Evolutionary conservation across 495 filamentous ascomycete genomes (phyloP).

Genomic region (Hypomontagnella monticulosa): DNA sequence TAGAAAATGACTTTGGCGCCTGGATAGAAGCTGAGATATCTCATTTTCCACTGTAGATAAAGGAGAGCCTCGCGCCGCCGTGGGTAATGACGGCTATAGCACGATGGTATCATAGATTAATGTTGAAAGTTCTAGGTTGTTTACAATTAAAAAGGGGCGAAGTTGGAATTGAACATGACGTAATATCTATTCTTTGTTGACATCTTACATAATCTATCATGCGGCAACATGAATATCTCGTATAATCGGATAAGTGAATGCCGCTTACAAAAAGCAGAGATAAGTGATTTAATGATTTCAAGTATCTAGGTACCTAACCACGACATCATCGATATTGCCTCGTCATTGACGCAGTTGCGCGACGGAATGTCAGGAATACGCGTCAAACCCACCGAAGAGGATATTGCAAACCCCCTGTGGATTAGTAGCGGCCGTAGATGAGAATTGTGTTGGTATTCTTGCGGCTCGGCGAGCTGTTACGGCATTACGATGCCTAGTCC

Average conservation of each 20-base stretch:
- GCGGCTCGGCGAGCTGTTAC: background rate
- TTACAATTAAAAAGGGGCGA: background rate
- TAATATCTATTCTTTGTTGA: no score
- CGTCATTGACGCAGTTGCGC: background rate
- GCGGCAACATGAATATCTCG: background rate
- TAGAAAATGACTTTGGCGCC: slow-evolving; percentile 15
- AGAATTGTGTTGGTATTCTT: background rate
- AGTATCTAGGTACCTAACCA: slow-evolving; percentile 12
- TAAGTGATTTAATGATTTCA: no score
- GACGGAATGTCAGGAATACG: background rate
- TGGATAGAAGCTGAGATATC: background rate
- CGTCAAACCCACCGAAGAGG: background rate
- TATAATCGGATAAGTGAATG: slow-evolving; percentile 10
- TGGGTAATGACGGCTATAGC: no score
- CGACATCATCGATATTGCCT: slow-evolving; percentile 25
- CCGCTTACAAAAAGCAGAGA: background rate
- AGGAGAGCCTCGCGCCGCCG: no score
- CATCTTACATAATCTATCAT: background rate
- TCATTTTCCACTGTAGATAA: no score
- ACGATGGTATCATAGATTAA: no score
- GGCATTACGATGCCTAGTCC: slow-evolving; percentile 74
- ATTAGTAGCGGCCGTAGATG: background rate
- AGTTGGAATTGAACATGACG: background rate
- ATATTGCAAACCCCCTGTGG: background rate
- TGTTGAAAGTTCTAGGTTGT: no score